Base-by-base conservation (phyloP, 768 basidiomycete genomes). In the Leccinum aurantiacum region DNA sequence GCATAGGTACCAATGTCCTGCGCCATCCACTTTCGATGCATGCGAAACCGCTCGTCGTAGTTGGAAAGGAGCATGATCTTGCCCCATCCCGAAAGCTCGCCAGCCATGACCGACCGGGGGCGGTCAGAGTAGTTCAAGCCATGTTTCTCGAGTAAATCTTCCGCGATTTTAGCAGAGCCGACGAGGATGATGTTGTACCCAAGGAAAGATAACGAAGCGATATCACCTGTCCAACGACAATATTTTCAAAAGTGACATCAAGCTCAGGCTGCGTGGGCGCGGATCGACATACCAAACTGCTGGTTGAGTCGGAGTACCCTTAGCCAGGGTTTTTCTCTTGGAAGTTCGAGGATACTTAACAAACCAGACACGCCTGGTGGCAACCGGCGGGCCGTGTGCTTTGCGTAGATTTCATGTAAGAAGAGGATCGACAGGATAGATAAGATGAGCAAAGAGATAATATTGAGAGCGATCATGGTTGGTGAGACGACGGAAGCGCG, bases 61-160 rank as follows among this genome's bases (percentile, higher is more conserved):
- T 65, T 58, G 29, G 38, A 58, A 3, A 67, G 58, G 1, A 67
- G 25, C 66, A 68, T 63, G 8, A 63, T 60, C n/a, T 67, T 65
- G 6, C 58, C 63, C 65, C 67, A 67, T 5, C 65, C 67, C 4
- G 61, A 61, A 1, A 68, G 58, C 38, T 68, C 65, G 0, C 66
- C 67, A 11, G 47, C 19, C 66, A 67, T 67, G 3, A 65, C 48
- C 1, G 66, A 67, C n/a, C 57, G 62, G 19, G 66, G 67, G 8
- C 64, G 66, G 37, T 68, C 67, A 13, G 80, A 78, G 63, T 80
- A 84, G 15, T 76, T 78, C 29, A 63, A 60, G 17, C 78, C 71
- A 29, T 78, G 74, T 57, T 77, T 82, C 61, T 83, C 80, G 3
- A 84, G 73, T 6, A 83, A 69, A 25, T 83, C 82, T 17, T 67